Evolutionary conservation across 1,284 basidiomycete genomes (phyloP), one percentile per base, ranked within the genome.

Genomic region (Mycosarcoma maydis): DNA sequence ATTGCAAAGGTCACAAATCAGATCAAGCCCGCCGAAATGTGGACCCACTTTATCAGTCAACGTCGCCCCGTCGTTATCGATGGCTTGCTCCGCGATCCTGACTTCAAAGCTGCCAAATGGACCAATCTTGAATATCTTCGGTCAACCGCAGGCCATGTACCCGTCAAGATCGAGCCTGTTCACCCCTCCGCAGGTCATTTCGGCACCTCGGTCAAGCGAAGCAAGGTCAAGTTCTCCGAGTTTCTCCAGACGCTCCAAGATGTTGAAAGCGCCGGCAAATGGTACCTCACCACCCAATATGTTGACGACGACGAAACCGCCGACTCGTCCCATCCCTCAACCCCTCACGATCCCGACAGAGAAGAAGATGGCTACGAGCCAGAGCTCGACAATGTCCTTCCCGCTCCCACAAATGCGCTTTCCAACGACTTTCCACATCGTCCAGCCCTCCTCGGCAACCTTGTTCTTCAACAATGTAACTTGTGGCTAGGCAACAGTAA

Each of bases 391-490:
- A 53, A 71, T 2, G 51, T 77, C 7, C 57, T 81, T 11, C 79
- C 79, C 0, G 53, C 78, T 5, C 80, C 80, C 4, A 79, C 76
- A 4, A 48, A 78, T 24, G 58, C 59, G 17, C 60, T 81, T 10
- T 52, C 67, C n/a, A 45, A 57, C 36, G 75, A 78, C 32, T 79
- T 81, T 30, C 78, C 80, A 3, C 50, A 64, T n/a, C 67, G 64
- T 17, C 80, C 80, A 9, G 44, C 71, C 22, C 42, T 81, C 13
- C 53, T 79, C 6, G 78, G 80, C 30, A 47, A 61, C 29, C 62
- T 81, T n/a, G 78, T 80, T 1, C 57, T 81, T 9, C 78, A 80
- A 43, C 80, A 81, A 46, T 79, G 77, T 66, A 81, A 81, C 41
- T 51, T 81, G 9, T 81, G 80, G 80, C 66, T 81, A 10, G 79